Conservation (phyloP, 1,284 basidiomycete genomes). For the Trametes hirsuta region DNA sequence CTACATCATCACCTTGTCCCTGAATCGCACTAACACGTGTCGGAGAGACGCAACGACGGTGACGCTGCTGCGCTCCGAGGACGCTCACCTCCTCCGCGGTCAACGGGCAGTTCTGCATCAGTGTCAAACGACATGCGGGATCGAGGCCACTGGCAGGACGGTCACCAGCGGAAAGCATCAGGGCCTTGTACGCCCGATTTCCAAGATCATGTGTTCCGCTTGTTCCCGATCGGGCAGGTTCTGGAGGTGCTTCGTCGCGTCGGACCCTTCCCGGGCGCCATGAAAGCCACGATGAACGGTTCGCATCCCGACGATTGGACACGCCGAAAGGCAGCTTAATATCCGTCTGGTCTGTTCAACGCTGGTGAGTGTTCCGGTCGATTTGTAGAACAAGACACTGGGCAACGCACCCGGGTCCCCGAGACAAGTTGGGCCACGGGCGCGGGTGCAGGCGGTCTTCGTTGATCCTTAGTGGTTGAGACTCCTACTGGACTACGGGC, state of each 20-base stretch:
- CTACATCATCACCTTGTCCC: too few relatives aligned
- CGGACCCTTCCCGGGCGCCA: conserved; percentile 7
- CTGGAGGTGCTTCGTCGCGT: background rate
- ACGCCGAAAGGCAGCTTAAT: conserved; percentile 4
- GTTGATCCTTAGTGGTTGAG: background rate
- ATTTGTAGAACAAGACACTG: background rate
- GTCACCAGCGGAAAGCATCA: background rate
- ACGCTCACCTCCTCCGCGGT: too few relatives aligned
- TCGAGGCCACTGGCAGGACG: too few relatives aligned
- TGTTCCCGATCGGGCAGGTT: conserved; percentile 11
- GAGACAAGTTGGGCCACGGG: background rate
- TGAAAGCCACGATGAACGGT: background rate
- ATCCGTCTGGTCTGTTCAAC: background rate
- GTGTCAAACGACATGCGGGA: too few relatives aligned
- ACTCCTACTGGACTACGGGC: conserved; percentile 1
- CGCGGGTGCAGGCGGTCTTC: background rate
- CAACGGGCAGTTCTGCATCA: too few relatives aligned
- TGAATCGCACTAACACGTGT: too few relatives aligned
- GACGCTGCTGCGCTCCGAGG: too few relatives aligned
- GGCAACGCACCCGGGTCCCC: background rate
- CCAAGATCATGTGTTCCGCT: conserved; percentile 10
- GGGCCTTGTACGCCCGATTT: background rate
- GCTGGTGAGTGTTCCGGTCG: background rate
- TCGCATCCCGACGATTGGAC: conserved; percentile 4
- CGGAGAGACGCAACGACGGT: too few relatives aligned